Evolutionary conservation across 2,329 filamentous ascomycete species (phyloP).

Genomic region (Apiospora hydei): DNA sequence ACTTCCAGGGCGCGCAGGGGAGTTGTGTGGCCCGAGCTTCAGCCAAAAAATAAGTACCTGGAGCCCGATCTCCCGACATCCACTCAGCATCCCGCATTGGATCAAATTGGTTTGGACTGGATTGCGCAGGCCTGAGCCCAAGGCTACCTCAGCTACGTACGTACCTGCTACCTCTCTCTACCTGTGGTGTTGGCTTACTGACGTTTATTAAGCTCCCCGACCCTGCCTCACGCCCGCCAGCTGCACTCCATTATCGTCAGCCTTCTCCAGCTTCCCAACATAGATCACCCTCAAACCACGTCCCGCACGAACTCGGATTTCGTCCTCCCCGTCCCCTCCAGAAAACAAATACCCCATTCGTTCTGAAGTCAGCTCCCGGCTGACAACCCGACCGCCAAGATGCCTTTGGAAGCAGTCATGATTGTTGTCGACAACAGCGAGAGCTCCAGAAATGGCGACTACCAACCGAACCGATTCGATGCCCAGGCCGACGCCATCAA

Average conservation of each 20-base stretch:
- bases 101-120: background rate
- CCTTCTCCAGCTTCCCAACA: slow-evolving; percentile 10
- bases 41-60: background rate
- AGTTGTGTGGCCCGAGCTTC: background rate
- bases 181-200: background rate
- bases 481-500: slow-evolving; percentile 95
- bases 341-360: slow-evolving; percentile 26
- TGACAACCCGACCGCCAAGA: slow-evolving; percentile 62
- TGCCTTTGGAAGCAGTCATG: slow-evolving; percentile 99
- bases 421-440: slow-evolving; percentile 99
- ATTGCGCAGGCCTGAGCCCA: slow-evolving; percentile 5
- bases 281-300: background rate
- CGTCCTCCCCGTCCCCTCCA: slow-evolving; percentile 16
- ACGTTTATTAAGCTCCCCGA: slow-evolving; percentile 1
- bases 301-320: slow-evolving; percentile 3
- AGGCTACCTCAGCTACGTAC: slow-evolving; percentile 19
- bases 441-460: slow-evolving; percentile 95
- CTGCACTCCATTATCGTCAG: slow-evolving; percentile 16
- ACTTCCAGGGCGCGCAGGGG: slow-evolving; percentile 27
- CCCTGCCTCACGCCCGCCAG: background rate
- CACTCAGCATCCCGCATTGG: slow-evolving; percentile 3
- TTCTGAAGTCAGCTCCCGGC: slow-evolving; percentile 10
- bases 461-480: slow-evolving; percentile 91
- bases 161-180: too few species aligned
- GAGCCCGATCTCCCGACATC: slow-evolving; percentile 1